phyloP scores from a whole-genome alignment of 2,329 filamentous ascomycete species.

The Penicillium sp. region DNA sequence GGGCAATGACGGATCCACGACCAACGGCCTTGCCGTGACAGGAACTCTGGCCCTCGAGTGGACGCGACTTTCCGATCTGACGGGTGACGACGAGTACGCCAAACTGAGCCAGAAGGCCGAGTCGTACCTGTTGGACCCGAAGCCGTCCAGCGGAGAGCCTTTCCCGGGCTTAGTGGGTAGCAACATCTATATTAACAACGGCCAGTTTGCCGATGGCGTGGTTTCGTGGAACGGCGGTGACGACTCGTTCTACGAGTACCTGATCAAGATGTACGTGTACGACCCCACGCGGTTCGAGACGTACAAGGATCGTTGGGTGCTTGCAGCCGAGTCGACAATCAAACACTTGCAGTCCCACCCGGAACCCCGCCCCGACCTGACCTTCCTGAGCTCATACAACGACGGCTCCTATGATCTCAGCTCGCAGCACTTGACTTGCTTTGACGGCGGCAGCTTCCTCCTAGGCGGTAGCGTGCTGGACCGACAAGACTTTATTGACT shows the following conservation, averaged over 20 bases:
- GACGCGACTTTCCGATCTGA: conserved; percentile 74
- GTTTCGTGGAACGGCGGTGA: conserved; percentile 76
- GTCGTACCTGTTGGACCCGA: conserved; percentile 65
- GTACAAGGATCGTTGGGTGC: conserved; percentile 72
- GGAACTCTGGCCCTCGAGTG: conserved; percentile 82
- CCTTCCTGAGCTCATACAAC: conserved; percentile 54
- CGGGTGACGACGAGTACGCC: conserved; percentile 64
- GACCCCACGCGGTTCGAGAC: conserved; percentile 60
- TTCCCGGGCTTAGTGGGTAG: conserved; percentile 75
- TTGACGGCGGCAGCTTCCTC: conserved; percentile 81
- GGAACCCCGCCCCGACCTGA: conserved; percentile 63
- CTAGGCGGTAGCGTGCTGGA: conserved; percentile 71
- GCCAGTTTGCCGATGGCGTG: conserved; percentile 61
- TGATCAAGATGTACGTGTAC: conserved; percentile 89
- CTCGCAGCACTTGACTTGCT: conserved; percentile 65
- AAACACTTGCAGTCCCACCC: conserved; percentile 68
- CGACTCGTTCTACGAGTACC: conserved; percentile 84
- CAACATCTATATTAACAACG: conserved; percentile 61
- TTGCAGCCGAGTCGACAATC: conserved; percentile 73
- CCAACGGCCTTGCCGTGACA: conserved; percentile 71
- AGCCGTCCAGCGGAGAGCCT: conserved; percentile 62
- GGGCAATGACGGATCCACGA: conserved; percentile 50
- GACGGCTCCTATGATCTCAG: conserved; percentile 35
- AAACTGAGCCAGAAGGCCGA: conserved; percentile 65
- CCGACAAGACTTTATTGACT: conserved; percentile 65